Percentiles rank a stretch among this genome's conserved stretches.
Evolutionary conservation across 192 early-diverging fungal genomes (phyloP).

Genomic region (Phlyctochytrium planicorne): DNA sequence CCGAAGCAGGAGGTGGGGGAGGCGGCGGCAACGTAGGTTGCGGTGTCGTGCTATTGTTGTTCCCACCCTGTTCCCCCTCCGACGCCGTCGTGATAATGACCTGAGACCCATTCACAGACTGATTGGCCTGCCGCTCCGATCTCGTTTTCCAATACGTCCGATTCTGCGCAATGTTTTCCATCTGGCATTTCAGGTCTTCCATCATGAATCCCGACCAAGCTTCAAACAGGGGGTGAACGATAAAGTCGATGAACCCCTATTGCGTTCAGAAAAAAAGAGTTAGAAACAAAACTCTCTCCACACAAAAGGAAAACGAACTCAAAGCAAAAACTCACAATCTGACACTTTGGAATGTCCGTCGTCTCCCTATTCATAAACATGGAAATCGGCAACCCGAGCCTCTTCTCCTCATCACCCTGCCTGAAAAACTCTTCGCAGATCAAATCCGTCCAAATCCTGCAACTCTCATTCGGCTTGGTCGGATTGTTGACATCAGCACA

Average conservation of each 20-base stretch:
- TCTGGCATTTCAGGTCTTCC: slow-evolving; percentile 32
- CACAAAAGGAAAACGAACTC: slow-evolving; percentile 5
- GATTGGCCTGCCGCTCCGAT: slow-evolving; percentile 7
- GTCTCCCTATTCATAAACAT: slow-evolving; percentile 52
- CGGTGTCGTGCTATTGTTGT: no score
- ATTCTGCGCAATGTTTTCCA: slow-evolving; percentile 40
- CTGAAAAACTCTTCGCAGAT: slow-evolving; percentile 54
- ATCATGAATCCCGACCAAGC: slow-evolving; percentile 37
- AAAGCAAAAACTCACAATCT: slow-evolving; percentile 36
- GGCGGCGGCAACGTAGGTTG: no score
- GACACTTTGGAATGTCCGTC: slow-evolving; percentile 58
- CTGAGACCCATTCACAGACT: slow-evolving; percentile 5
- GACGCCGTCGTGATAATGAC: background rate
- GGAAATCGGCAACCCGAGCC: slow-evolving; percentile 40
- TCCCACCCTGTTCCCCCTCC: no score
- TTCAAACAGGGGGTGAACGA: slow-evolving; percentile 47
- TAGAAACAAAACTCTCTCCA: no score
- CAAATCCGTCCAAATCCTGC: slow-evolving; percentile 44
- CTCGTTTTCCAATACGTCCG: slow-evolving; percentile 37
- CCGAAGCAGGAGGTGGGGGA: no score
- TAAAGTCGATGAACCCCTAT: slow-evolving; percentile 59
- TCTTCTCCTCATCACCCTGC: slow-evolving; percentile 53
- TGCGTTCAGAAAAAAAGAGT: slow-evolving; percentile 5
- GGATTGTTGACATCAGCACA: slow-evolving; percentile 59
- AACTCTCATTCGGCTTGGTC: slow-evolving; percentile 38